phyloP scores from a whole-genome alignment of 768 basidiomycete species.

The Lepiota brunneoincarnata region DNA sequence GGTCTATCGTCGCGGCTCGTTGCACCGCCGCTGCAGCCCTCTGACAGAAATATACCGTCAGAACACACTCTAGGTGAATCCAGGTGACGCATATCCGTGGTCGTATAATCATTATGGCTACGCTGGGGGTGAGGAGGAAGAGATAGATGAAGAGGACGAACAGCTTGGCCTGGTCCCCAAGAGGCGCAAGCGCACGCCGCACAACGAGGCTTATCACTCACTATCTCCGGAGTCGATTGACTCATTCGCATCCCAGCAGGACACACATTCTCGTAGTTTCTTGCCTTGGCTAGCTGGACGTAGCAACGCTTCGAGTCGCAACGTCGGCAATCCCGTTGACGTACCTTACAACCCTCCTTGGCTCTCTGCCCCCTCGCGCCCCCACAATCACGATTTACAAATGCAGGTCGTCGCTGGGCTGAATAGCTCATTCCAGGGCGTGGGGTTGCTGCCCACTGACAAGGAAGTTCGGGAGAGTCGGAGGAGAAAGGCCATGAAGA shows the following conservation, averaged over 20 bases:
- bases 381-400: conserved; percentile 64
- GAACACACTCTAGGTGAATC: neutral
- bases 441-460: conserved; percentile 67
- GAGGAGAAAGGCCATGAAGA: conserved; percentile 11
- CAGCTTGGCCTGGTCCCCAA: conserved; percentile 27
- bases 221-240: conserved; percentile 55
- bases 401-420: conserved; percentile 62
- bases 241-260: conserved; percentile 33
- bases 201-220: conserved; percentile 60
- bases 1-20: neutral
- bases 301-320: conserved; percentile 14
- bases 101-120: conserved; percentile 15
- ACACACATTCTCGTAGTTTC: conserved; percentile 21
- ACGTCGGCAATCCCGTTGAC: conserved; percentile 19
- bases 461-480: conserved; percentile 28
- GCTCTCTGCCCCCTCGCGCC: conserved; percentile 62
- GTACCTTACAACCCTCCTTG: conserved; percentile 46
- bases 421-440: conserved; percentile 76
- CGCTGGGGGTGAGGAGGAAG: conserved; percentile 26
- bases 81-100: conserved; percentile 5
- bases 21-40: neutral
- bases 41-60: neutral
- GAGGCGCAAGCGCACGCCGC: conserved; percentile 49
- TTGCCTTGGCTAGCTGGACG: conserved; percentile 24
- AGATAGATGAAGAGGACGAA: conserved; percentile 32